Conservation (phyloP, 768 basidiomycete genomes). For the Podaxis sp. region DNA sequence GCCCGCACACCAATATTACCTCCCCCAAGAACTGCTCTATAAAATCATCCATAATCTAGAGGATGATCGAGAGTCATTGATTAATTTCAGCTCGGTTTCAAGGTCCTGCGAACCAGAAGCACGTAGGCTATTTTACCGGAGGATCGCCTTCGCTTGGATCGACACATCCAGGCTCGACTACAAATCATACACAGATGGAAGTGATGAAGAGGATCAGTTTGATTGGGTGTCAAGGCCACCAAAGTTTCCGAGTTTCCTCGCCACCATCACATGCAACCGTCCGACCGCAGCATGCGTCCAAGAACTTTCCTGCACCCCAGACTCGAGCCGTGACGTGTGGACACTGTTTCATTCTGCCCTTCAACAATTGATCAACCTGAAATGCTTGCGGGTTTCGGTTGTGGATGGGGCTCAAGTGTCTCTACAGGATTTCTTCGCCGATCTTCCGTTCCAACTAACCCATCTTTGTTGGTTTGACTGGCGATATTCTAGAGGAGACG, state of each 20-base stretch:
- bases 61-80: neutral
- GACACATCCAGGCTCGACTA: neutral
- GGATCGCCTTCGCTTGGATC: neutral
- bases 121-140: neutral
- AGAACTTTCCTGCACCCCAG: neutral
- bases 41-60: neutral
- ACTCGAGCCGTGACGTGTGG: neutral
- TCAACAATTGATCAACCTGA: neutral
- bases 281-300: neutral
- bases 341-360: neutral
- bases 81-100: neutral
- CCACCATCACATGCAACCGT: neutral
- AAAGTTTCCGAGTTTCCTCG: neutral
- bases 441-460: neutral
- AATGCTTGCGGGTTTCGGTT: neutral
- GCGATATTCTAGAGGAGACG: neutral
- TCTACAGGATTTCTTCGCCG: neutral
- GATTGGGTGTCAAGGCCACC: neutral
- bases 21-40: neutral
- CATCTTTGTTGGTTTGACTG: neutral
- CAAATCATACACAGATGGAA: neutral
- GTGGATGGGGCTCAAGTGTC: neutral
- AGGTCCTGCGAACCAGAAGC: neutral
- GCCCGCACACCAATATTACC: neutral
- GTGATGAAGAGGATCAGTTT: neutral